A percentile compares a stretch with the other conserved stretches of the same genome.
phyloP scores from a whole-genome alignment of 2,329 filamentous ascomycete species.

The Beauveria australis region DNA sequence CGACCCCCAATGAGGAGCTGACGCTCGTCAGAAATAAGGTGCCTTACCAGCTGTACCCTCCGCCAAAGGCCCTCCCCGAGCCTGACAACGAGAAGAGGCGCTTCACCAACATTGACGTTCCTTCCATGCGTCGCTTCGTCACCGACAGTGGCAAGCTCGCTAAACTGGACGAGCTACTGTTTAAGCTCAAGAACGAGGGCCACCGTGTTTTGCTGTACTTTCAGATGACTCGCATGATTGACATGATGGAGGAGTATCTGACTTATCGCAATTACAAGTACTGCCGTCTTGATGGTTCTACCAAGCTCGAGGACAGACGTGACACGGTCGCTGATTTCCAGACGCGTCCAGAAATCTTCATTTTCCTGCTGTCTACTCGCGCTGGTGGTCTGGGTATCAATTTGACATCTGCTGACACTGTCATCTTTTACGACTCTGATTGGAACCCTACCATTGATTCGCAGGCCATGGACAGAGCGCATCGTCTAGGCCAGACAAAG shows the following conservation, averaged over 20 bases:
- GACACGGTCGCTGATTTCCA: constrained; percentile 98
- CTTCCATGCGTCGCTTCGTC: constrained; percentile 95
- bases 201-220: constrained; percentile 97
- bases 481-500: constrained; percentile 90
- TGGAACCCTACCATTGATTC: constrained; percentile 99
- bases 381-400: constrained; percentile 98
- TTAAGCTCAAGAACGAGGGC: constrained; percentile 81
- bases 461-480: constrained; percentile 97
- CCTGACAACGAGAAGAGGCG: constrained; percentile 75
- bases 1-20: constrained; percentile 56
- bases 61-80: constrained; percentile 59
- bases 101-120: constrained; percentile 86
- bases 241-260: constrained; percentile 97
- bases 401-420: constrained; percentile 88
- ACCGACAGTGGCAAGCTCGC: constrained; percentile 96
- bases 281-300: constrained; percentile 90
- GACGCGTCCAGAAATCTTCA: constrained; percentile 86
- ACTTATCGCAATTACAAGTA: constrained; percentile 99
- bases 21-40: constrained; percentile 67
- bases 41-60: constrained; percentile 56
- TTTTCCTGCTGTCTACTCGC: constrained; percentile 92
- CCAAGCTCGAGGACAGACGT: constrained; percentile 91
- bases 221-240: constrained; percentile 99
- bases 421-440: constrained; percentile 99
- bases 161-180: constrained; percentile 78